Conservation (phyloP, 345 rosid species). For the Salix brachista region DNA sequence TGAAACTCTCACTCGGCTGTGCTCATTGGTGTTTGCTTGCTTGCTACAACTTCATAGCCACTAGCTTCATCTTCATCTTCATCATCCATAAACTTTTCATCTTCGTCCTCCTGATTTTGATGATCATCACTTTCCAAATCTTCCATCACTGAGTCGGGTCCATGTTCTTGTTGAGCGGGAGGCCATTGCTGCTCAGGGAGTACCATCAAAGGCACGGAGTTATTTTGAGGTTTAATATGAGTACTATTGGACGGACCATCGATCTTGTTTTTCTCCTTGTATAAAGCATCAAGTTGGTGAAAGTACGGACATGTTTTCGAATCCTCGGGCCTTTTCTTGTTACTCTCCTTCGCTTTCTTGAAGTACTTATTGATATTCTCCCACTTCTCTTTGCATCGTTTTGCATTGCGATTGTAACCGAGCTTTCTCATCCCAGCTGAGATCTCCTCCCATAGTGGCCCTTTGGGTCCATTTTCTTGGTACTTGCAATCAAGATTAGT, state of each 20-base stretch:
- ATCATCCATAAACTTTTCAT: constrained; percentile 27
- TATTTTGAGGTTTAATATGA: constrained; percentile 37
- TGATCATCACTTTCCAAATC: constrained; percentile 38
- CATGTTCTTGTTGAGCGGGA: constrained; percentile 22
- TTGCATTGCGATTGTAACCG: constrained; percentile 64
- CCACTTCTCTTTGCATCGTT: constrained; percentile 83
- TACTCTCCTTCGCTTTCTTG: constrained; percentile 80
- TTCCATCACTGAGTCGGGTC: constrained; percentile 21
- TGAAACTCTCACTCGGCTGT: neutral
- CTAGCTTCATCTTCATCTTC: constrained; percentile 44
- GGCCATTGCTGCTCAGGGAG: constrained; percentile 78
- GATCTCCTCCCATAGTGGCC: constrained; percentile 72
- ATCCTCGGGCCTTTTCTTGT: constrained; percentile 65
- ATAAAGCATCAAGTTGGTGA: constrained; percentile 66
- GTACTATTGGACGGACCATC: constrained; percentile 11
- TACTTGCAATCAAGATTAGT: constrained; percentile 45
- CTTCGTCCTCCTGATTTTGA: constrained; percentile 35
- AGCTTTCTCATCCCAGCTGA: constrained; percentile 56
- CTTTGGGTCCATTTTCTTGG: constrained; percentile 66
- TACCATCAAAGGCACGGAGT: constrained; percentile 52
- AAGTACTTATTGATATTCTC: constrained; percentile 78
- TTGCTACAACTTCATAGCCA: constrained; percentile 57
- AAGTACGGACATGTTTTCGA: constrained; percentile 81
- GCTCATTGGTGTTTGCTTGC: constrained; percentile 35
- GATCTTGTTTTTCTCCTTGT: constrained; percentile 49